A percentile compares a stretch with the other conserved stretches of the same genome.
These are phyloP conservation scores for Phytophthora pini DNA, from an alignment of 352 stramenopile species.

Conservation along the genomic window DNA sequence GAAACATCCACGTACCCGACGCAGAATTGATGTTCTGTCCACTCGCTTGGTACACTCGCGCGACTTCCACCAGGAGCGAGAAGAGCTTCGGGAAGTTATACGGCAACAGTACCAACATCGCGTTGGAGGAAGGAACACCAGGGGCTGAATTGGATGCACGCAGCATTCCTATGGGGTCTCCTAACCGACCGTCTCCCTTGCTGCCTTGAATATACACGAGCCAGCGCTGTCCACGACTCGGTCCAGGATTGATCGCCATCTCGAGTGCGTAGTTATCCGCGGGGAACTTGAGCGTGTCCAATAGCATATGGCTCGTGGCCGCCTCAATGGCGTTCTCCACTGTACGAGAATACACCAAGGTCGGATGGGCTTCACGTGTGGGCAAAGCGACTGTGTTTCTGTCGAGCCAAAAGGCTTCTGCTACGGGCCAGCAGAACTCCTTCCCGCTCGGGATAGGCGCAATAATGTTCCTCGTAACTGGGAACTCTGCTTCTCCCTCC, in stretches of 20 bases:
- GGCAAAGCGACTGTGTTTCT: constrained; percentile 79
- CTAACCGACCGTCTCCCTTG: constrained; percentile 80
- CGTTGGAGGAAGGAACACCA: constrained; percentile 42
- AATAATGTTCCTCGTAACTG: constrained; percentile 68
- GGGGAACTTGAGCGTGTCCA: constrained; percentile 90
- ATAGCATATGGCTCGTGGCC: constrained; percentile 86
- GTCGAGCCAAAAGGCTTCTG: constrained; percentile 88
- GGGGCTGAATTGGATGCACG: constrained; percentile 37
- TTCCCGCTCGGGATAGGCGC: constrained; percentile 74
- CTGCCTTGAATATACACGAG: constrained; percentile 84
- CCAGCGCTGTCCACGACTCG: constrained; percentile 80
- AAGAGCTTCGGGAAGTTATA: constrained; percentile 91
- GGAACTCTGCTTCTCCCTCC: constrained; percentile 59
- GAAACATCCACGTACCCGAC: constrained; percentile 81
- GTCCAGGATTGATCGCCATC: constrained; percentile 55
- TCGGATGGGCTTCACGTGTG: constrained; percentile 78
- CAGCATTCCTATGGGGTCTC: constrained; percentile 85
- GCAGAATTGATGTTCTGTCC: constrained; percentile 77
- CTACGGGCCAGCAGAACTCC: constrained; percentile 85
- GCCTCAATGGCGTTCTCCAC: constrained; percentile 84
- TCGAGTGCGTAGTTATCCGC: constrained; percentile 82
- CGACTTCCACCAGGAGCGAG: constrained; percentile 80
- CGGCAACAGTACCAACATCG: constrained; percentile 84
- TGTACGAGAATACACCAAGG: constrained; percentile 68
- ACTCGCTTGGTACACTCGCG: constrained; percentile 81